Evolutionary conservation across 1,284 basidiomycete genomes (phyloP), one percentile per base, ranked within the genome.

Genomic region (Cryptococcus sp.): DNA sequence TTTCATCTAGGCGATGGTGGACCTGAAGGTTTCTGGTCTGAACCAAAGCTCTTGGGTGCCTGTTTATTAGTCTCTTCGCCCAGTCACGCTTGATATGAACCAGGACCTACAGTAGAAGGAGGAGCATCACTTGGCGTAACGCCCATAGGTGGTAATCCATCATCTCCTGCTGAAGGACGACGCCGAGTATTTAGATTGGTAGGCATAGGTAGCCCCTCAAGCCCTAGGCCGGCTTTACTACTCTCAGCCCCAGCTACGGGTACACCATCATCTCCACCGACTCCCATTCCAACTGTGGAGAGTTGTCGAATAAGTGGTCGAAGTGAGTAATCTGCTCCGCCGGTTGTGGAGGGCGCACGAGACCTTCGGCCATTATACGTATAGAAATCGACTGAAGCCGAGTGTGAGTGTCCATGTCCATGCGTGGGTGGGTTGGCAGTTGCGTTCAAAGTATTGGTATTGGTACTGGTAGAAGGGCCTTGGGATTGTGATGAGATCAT

Each of bases 61-160:
- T 39, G 36, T 19, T 34, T 39, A 39, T 16, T 14, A 39, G 36
- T 16, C 7, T n/a, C 36, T 5, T 19, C 14, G n/a, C n/a, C n/a
- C n/a, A n/a, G n/a, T n/a, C n/a, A n/a, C n/a, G n/a, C n/a, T n/a
- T n/a, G n/a, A n/a, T n/a, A n/a, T n/a, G n/a, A n/a, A n/a, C n/a
- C 4, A 7, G 18, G 36, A 55, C 54, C 49, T 45, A 51, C 52
- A 18, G 41, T 52, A 32, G 50, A 53, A 16, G 57, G 49, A 4
- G 57, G 57, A 18, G 57, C 57, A 59, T 59, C 57, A 42, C 57
- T 56, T 21, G 57, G 57, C 25, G 44, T 50, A 21, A 59, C 57
- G 11, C 54, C 54, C 54, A 59, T 56, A n/a, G 57, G 57, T 31
- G 57, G 57, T 24, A 59, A 46, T 34, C 53, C 54, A 5, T 18